phyloP scores from a whole-genome alignment of 768 basidiomycete genomes.

The Termitomyces eurrhizus region DNA sequence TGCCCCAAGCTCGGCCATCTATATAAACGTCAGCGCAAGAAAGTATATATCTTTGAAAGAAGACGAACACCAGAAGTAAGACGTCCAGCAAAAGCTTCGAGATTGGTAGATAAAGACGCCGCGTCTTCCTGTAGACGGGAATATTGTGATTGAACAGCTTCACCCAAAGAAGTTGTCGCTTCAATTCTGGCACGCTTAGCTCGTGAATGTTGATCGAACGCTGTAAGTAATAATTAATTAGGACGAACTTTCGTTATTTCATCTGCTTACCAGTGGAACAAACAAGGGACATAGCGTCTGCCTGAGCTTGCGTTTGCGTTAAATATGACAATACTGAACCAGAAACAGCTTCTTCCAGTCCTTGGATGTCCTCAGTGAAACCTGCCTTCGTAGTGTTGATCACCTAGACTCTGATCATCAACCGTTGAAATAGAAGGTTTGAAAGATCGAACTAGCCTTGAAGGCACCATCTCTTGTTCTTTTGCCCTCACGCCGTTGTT shows the following conservation, averaged over 20 bases:
- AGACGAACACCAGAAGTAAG: conserved; percentile 50
- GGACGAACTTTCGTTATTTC: not conserved
- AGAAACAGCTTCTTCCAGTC: conserved; percentile 40
- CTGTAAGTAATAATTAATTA: conserved; percentile 25
- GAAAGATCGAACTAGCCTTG: conserved; percentile 40
- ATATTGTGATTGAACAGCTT: conserved; percentile 50
- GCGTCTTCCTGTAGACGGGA: conserved; percentile 47
- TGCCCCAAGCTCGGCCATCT: conserved; percentile 41
- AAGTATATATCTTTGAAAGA: not conserved
- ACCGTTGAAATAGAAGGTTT: not conserved
- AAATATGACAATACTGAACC: conserved; percentile 49
- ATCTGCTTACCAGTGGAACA: conserved; percentile 39
- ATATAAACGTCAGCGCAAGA: conserved; percentile 6
- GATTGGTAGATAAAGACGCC: conserved; percentile 44
- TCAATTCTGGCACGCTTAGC: conserved; percentile 70
- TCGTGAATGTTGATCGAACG: conserved; percentile 55
- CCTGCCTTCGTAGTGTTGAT: conserved; percentile 33
- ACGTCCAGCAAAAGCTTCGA: conserved; percentile 20
- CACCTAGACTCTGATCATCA: conserved; percentile 29
- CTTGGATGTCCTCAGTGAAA: conserved; percentile 38
- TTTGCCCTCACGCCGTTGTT: conserved; percentile 46
- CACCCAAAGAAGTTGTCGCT: conserved; percentile 43
- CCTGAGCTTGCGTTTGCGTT: conserved; percentile 45
- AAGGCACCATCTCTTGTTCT: conserved; percentile 52
- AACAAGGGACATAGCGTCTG: conserved; percentile 38